phyloP scores from a whole-genome alignment of 805 yeast genomes.

The Grigorovia yakushimaensis region DNA sequence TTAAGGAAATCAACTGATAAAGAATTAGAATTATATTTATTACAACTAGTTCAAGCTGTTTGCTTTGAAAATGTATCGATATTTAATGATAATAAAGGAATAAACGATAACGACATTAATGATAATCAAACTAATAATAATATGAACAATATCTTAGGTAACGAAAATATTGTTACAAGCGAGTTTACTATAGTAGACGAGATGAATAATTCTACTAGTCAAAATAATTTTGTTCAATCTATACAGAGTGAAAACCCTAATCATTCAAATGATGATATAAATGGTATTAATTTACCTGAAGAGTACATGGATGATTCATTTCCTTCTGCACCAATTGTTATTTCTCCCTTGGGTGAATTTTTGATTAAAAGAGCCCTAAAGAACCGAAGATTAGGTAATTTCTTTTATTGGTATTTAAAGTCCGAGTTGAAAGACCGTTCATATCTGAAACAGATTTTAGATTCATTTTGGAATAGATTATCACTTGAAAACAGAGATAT shows the following conservation, averaged over 20 bases:
- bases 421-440: conserved; percentile 75
- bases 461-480: conserved; percentile 35
- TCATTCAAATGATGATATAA: too few species aligned
- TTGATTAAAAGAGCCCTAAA: conserved; percentile 60
- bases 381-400: conserved; percentile 64
- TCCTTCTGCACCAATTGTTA: conserved; percentile 14
- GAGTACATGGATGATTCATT: background rate
- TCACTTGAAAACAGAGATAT: conserved; percentile 17
- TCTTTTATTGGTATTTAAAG: conserved; percentile 82
- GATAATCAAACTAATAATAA: background rate
- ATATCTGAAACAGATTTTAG: conserved; percentile 37
- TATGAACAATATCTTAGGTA: background rate
- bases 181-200: conserved; percentile 33
- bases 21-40: conserved; percentile 69
- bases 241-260: background rate
- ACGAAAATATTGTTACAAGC: conserved; percentile 11
- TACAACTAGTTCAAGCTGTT: conserved; percentile 87
- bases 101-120: background rate
- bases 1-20: conserved; percentile 67
- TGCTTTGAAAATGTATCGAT: conserved; percentile 51
- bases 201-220: conserved; percentile 16
- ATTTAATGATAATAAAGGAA: conserved; percentile 17
- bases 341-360: conserved; percentile 65
- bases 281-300: background rate
- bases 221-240: background rate